Evolutionary conservation across 176 grass and related monocot species (phyloP).

Genomic region (Rhipidocladum racemiflorum): DNA sequence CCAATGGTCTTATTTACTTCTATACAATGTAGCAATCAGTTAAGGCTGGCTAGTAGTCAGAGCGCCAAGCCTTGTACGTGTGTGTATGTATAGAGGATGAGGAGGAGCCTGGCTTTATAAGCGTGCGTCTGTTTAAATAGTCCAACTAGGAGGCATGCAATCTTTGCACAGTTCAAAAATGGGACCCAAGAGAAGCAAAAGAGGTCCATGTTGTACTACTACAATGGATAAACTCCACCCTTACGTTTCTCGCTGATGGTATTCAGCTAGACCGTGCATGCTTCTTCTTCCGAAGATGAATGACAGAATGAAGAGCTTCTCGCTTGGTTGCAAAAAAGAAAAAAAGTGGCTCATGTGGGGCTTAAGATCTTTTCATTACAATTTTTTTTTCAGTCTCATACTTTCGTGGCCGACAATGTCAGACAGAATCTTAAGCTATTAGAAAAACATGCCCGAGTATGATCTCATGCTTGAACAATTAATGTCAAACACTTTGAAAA

Average conservation of each 20-base stretch:
- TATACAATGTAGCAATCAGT: not conserved
- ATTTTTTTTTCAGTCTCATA: not conserved
- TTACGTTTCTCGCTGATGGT: no score
- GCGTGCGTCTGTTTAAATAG: slow-evolving; percentile 63
- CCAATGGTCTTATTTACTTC: not conserved
- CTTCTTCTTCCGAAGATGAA: no score
- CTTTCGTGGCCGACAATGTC: not conserved
- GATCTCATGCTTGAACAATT: no score
- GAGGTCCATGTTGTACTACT: slow-evolving; percentile 11
- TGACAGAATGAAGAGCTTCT: no score
- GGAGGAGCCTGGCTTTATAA: slow-evolving; percentile 50
- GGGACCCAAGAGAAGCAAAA: not conserved
- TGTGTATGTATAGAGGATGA: slow-evolving; percentile 15
- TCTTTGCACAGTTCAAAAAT: slow-evolving; percentile 33
- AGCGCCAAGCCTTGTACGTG: not conserved
- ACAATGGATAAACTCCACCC: no score
- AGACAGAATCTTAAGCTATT: not conserved
- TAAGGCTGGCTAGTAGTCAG: not conserved
- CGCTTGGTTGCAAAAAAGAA: no score
- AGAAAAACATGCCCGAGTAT: no score
- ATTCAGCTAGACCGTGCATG: no score
- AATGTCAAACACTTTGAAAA: no score
- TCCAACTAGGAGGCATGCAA: slow-evolving; percentile 33
- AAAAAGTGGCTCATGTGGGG: not conserved
- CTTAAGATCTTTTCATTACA: not conserved